A percentile compares a stretch with the other conserved stretches of the same genome.
Conservation (phyloP, 139 green algal genomes). For the Mesotaenium endlicherianum region DNA sequence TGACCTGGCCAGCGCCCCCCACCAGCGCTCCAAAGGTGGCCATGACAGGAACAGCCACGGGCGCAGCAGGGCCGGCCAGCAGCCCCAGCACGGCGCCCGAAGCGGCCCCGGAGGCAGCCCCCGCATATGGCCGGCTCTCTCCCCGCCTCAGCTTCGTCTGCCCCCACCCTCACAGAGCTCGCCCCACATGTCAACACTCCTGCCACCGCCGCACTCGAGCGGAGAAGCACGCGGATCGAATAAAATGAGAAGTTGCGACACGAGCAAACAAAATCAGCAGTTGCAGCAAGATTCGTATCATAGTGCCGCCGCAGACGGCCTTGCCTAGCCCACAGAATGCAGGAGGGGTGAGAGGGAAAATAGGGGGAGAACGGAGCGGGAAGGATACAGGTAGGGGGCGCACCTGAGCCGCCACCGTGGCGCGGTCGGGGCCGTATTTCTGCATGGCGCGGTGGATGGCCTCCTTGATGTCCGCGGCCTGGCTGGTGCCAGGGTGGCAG, state of each 20-base stretch:
- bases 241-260: background rate
- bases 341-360: background rate
- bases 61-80: constrained; percentile 21
- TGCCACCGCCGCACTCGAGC: too few relatives aligned
- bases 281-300: too few relatives aligned
- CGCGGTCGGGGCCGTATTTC: constrained; percentile 21
- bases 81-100: constrained; percentile 36
- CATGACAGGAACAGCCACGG: constrained; percentile 40
- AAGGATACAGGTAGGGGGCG: background rate
- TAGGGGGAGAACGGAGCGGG: background rate
- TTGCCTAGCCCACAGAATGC: background rate
- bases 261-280: constrained; percentile 7
- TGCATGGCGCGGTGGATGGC: constrained; percentile 19
- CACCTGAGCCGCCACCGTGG: constrained; percentile 24
- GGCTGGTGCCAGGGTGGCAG: constrained; percentile 62
- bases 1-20: constrained; percentile 56
- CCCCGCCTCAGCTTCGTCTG: background rate
- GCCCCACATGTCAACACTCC: too few relatives aligned
- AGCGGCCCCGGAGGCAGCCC: background rate
- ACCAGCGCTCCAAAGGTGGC: constrained; percentile 44
- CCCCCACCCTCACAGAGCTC: too few relatives aligned
- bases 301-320: too few relatives aligned
- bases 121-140: constrained; percentile 20
- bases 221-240: background rate
- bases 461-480: constrained; percentile 61